These are phyloP conservation scores for Boletus sp. DNA, from an alignment of 1,284 basidiomycete genomes.

Conservation along the genomic window DNA sequence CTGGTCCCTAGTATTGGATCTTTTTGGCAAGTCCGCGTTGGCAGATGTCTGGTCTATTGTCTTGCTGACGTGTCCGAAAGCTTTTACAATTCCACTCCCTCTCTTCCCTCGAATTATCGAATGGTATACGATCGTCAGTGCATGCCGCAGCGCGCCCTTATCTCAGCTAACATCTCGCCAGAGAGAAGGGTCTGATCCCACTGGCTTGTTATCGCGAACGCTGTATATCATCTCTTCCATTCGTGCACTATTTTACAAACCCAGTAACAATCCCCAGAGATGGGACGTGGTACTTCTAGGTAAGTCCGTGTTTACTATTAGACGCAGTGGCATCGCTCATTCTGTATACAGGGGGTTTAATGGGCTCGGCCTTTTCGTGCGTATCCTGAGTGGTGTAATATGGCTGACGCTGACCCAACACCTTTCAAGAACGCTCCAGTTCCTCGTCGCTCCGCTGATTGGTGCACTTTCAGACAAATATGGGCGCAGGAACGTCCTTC, in stretches of 20 bases:
- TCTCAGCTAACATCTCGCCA: constrained; percentile 26
- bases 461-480: constrained; percentile 81
- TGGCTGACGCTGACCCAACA: constrained; percentile 3
- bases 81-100: constrained; percentile 92
- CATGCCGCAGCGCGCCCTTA: neutral
- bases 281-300: constrained; percentile 85
- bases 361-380: constrained; percentile 88
- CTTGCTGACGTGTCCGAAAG: constrained; percentile 36
- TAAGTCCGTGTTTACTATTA: constrained; percentile 25
- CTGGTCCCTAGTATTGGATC: constrained; percentile 78
- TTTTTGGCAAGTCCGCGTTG: constrained; percentile 54
- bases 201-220: constrained; percentile 68
- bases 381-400: constrained; percentile 29
- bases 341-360: constrained; percentile 60
- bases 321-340: constrained; percentile 6
- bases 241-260: constrained; percentile 58
- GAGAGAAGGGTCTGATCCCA: constrained; percentile 67
- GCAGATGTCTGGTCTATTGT: neutral
- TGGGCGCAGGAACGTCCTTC: constrained; percentile 76
- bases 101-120: constrained; percentile 86
- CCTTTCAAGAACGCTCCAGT: constrained; percentile 70
- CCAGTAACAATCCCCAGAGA: constrained; percentile 58
- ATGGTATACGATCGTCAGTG: constrained; percentile 76
- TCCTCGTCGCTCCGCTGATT: constrained; percentile 79
- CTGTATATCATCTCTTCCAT: constrained; percentile 59